Evolutionary conservation across 306 rosid genomes (phyloP).

Genomic region (Malus asiatica): DNA sequence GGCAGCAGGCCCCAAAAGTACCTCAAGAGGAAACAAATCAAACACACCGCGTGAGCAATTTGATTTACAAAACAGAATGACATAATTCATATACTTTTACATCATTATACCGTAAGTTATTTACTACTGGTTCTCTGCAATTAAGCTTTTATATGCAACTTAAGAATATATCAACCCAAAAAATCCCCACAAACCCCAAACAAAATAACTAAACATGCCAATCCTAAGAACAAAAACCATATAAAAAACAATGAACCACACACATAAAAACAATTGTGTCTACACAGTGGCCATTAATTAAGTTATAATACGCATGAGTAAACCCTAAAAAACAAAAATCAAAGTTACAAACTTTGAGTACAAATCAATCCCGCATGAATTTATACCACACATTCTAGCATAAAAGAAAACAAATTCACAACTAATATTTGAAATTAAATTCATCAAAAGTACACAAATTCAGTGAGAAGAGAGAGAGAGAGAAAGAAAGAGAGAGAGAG

Average conservation of each 20-base stretch:
- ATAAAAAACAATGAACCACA: neutral
- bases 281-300: neutral
- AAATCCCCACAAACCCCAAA: too few species aligned
- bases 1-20: too few species aligned
- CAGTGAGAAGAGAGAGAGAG: neutral
- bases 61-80: too few species aligned
- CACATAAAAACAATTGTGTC: neutral
- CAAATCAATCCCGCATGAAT: neutral
- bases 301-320: neutral
- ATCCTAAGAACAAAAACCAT: neutral
- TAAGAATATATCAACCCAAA: too few species aligned
- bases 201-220: neutral
- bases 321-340: neutral
- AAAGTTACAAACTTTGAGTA: neutral
- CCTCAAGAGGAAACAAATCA: too few species aligned
- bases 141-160: too few species aligned
- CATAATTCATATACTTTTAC: too few species aligned
- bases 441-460: neutral
- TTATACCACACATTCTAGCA: neutral
- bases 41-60: too few species aligned
- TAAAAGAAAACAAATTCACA: neutral
- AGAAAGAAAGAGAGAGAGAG: neutral
- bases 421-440: neutral
- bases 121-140: too few species aligned
- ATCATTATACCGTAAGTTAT: too few species aligned